Evolutionary conservation across 768 basidiomycete species (phyloP).

Genomic region (Lactifluus volemus): DNA sequence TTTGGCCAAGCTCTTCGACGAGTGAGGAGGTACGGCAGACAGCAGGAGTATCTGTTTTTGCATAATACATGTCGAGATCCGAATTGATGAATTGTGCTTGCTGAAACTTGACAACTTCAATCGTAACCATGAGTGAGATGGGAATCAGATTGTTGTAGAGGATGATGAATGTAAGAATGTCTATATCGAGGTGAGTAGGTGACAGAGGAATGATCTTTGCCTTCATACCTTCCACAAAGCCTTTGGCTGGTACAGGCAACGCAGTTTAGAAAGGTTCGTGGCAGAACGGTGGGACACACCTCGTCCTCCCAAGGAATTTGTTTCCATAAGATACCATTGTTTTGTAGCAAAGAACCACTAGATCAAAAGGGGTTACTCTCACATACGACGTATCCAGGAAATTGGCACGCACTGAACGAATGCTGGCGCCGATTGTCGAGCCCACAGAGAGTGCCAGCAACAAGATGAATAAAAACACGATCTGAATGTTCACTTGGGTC

Average conservation of each 20-base stretch:
- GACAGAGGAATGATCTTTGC: not conserved
- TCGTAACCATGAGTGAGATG: slow-evolving; percentile 97
- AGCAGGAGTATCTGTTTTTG: slow-evolving; percentile 90
- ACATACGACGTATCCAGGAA: not conserved
- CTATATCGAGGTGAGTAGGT: slow-evolving; percentile 32
- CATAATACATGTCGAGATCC: slow-evolving; percentile 98
- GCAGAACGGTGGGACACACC: slow-evolving; percentile 32
- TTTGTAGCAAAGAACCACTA: slow-evolving; percentile 80
- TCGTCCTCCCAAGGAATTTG: slow-evolving; percentile 49
- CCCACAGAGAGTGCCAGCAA: slow-evolving; percentile 83
- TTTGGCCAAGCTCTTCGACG: slow-evolving; percentile 97
- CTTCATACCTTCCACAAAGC: slow-evolving; percentile 71
- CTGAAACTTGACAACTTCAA: slow-evolving; percentile 99
- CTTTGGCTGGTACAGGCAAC: slow-evolving; percentile 41
- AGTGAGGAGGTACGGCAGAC: slow-evolving; percentile 96
- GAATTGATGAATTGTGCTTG: slow-evolving; percentile 97
- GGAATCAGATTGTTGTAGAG: slow-evolving; percentile 99
- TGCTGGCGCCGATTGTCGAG: slow-evolving; percentile 86
- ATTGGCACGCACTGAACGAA: slow-evolving; percentile 51
- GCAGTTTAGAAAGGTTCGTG: not conserved
- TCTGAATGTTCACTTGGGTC: slow-evolving; percentile 91
- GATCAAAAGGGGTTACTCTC: not conserved
- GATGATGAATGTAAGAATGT: slow-evolving; percentile 97
- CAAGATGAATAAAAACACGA: slow-evolving; percentile 87
- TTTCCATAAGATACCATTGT: slow-evolving; percentile 86